Base-by-base conservation (phyloP, 257 asterid species). In the Rubia yunnanensis region DNA sequence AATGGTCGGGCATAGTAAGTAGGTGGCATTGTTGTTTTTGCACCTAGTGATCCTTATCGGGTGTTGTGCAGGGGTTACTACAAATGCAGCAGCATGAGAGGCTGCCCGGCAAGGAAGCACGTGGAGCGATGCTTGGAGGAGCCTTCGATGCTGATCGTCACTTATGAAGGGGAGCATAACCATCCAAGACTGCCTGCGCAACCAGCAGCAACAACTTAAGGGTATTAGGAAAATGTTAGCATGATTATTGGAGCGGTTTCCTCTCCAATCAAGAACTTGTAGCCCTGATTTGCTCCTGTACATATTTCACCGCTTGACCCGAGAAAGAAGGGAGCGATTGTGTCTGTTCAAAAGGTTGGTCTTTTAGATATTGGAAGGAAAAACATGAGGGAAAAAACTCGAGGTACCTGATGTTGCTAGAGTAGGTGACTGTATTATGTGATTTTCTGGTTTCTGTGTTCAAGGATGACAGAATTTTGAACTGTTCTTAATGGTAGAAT, bases 11-110 rank as follows among this genome's bases (percentile, higher is more conserved):
- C 14, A 44, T 44, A 5, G 6, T 4, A 14, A 44, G n/a, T 14
- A 44, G 52, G 20, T 44, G 52, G 22, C 22, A 14, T 44, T 44
- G n/a, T 14, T 15, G n/a, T 3, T 4, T 44, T 4, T 48, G 30
- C 59, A 28, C 8, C 32, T 22, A 67, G 23, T 27, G 36, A 58
- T 38, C 22, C 22, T 46, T 34, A 17, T 38, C 54, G 53, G 65
- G 18, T 31, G 64, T 56, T 49, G 44, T 76, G 75, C 87, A 91
- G 98, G 86, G 98, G 98, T 72, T 91, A 91, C 80, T 91, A 91
- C 63, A 91, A 91, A 74, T 91, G 98, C 75, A 91, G 98, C 71
- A 91, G 98, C 78, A 79, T 91, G 85, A 85, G 98, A 83, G 98
- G 98, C 28, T 91, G 98, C 64, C 98, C 98, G 26, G 98, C 98